Evolutionary conservation across 352 stramenopile genomes (phyloP).

Genomic region (Salisapilia sapeloensis): DNA sequence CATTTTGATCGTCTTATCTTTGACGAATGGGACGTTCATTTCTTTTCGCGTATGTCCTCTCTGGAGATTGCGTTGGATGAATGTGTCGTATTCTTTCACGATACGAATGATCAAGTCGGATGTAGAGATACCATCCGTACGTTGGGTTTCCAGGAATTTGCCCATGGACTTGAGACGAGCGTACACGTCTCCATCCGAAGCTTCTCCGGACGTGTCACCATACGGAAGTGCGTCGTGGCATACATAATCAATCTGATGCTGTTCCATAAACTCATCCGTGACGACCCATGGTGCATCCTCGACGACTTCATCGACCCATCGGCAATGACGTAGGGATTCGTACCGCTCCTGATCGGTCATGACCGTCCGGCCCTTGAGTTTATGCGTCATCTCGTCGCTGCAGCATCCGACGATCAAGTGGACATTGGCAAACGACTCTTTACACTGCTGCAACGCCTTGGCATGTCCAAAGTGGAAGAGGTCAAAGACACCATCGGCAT

Average conservation of each 20-base stretch:
- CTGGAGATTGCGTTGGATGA: conserved; percentile 25
- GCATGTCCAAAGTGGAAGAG: conserved; percentile 36
- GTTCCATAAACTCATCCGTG: conserved; percentile 19
- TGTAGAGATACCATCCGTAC: conserved; percentile 29
- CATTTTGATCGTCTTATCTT: conserved; percentile 15
- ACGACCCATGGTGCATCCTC: conserved; percentile 27
- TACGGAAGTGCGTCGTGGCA: conserved; percentile 36
- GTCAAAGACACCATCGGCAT: conserved; percentile 36
- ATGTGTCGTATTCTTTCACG: conserved; percentile 34
- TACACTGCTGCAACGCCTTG: conserved; percentile 24
- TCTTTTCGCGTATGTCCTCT: conserved; percentile 29
- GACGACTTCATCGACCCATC: conserved; percentile 34
- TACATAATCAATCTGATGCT: conserved; percentile 31
- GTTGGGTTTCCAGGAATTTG: conserved; percentile 24
- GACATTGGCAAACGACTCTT: conserved; percentile 23
- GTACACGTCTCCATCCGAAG: conserved; percentile 21
- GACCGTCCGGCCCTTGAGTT: conserved; percentile 28
- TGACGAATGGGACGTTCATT: conserved; percentile 26
- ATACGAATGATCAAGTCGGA: conserved; percentile 32
- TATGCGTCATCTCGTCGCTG: conserved; percentile 26
- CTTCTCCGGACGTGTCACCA: conserved; percentile 14
- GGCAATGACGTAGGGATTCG: conserved; percentile 23
- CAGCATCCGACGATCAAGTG: conserved; percentile 27
- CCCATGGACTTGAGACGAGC: conserved; percentile 22
- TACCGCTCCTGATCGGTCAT: conserved; percentile 30